Evolutionary conservation across 305 asterid genomes (phyloP), one percentile per base, ranked within the genome.

Genomic region (Striga hermonthica): DNA sequence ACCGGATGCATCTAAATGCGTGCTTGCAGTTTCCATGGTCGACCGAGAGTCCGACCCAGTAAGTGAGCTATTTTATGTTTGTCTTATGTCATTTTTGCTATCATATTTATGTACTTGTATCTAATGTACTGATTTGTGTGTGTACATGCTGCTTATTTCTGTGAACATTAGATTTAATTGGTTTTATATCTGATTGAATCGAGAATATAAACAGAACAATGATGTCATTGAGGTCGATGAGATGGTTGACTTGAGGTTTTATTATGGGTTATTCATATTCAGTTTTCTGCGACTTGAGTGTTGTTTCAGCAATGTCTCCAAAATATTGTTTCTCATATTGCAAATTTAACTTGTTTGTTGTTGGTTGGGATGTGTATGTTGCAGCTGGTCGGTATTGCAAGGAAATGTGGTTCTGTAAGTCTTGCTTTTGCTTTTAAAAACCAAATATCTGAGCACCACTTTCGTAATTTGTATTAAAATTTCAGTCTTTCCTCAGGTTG

Each of bases 41-140:
- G 90, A 85, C 67, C 78, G 90, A 35, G 88, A 89, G 65, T 70
- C 72, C 16, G 82, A 89, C 79, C 97, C 98, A 76, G 98, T 89
- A 66, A 47, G 54, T 41, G 12, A n/a, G 57, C 40, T 44, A 53
- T 54, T 28, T 54, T 50, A 9, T 4, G 35, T 65, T 52, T 35
- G 44, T 31, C 48, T n/a, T 65, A 13, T 28, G 67, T 57, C 39
- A 67, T 40, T 2, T 1, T 52, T 28, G 28, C 45, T 14, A 22
- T 22, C 31, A 22, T 22, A 22, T 22, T 22, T 22, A 22, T 22
- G 31, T 22, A 0, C 31, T 22, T 22, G 31, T 3, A 39, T 39
- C 1, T 39, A 4, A 39, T 5, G 44, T 39, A 8, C 44, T 39
- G 44, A 4, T 4, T 0, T 39, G 44, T 39, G 3, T 39, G 6